A percentile compares a stretch with the other conserved stretches of the same genome.
phyloP scores from a whole-genome alignment of 805 yeast genomes.

The Lipomyces yamanashiensis region DNA sequence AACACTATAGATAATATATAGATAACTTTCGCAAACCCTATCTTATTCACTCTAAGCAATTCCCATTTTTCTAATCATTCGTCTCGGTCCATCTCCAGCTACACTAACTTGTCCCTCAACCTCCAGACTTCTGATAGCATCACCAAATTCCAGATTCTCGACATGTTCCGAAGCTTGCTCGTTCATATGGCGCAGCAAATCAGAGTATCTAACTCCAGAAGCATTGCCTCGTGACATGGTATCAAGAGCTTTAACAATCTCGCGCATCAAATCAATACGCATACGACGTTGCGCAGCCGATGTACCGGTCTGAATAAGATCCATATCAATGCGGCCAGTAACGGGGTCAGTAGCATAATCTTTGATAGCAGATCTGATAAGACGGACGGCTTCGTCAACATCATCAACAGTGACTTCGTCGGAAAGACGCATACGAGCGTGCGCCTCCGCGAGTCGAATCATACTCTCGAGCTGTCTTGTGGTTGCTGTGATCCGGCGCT shows the following conservation, averaged over 20 bases:
- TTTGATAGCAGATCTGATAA: constrained; percentile 91
- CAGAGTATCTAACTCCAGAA: constrained; percentile 58
- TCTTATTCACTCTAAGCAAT: constrained; percentile 1
- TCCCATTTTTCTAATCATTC: constrained; percentile 53
- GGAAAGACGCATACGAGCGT: constrained; percentile 92
- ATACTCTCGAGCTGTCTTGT: constrained; percentile 95
- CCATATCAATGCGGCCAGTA: constrained; percentile 97
- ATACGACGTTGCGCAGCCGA: constrained; percentile 81
- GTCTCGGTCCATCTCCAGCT: constrained; percentile 72
- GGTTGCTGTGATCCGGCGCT: constrained; percentile 94
- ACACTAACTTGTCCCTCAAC: constrained; percentile 72
- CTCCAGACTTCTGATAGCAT: constrained; percentile 66
- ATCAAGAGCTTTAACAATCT: constrained; percentile 60
- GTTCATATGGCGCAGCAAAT: constrained; percentile 63
- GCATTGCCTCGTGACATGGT: constrained; percentile 8
- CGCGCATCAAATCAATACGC: constrained; percentile 72
- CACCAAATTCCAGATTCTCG: constrained; percentile 72
- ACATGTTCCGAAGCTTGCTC: constrained; percentile 68
- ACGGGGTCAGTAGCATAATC: constrained; percentile 98
- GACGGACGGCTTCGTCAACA: constrained; percentile 90
- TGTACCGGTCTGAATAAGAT: constrained; percentile 93
- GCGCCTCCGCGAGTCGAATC: constrained; percentile 93
- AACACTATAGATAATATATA: no score
- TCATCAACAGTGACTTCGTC: constrained; percentile 72
- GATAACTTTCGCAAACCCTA: not conserved